Percentiles rank a stretch among this genome's conserved stretches.
phyloP scores from a whole-genome alignment of 768 basidiomycete species.

The Megacollybia marginata region DNA sequence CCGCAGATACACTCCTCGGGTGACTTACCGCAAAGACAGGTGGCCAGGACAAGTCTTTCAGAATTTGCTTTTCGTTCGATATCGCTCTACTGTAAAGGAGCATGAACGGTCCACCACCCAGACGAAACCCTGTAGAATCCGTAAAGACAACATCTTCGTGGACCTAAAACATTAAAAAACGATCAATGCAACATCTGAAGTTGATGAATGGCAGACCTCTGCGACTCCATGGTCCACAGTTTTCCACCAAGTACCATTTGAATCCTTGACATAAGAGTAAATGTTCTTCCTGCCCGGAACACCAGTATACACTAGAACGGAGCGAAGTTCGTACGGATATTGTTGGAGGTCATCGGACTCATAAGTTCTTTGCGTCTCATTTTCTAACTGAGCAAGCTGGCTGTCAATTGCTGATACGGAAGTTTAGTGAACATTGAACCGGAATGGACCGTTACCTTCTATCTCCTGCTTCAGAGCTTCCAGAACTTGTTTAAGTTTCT shows the following conservation, averaged over 20 bases:
- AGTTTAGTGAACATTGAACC: neutral
- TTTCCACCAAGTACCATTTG: conserved; percentile 71
- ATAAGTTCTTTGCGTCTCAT: conserved; percentile 34
- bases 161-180: conserved; percentile 37
- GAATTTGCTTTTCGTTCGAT: conserved; percentile 1
- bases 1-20: neutral
- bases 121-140: conserved; percentile 65
- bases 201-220: conserved; percentile 34
- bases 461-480: conserved; percentile 44
- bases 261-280: conserved; percentile 68
- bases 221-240: conserved; percentile 63
- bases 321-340: conserved; percentile 73
- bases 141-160: conserved; percentile 61
- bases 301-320: conserved; percentile 72
- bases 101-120: conserved; percentile 72
- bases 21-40: neutral
- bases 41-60: neutral
- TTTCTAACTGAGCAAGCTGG: conserved; percentile 36
- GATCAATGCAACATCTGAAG: neutral
- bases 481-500: conserved; percentile 47
- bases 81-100: conserved; percentile 54
- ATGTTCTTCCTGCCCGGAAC: conserved; percentile 70
- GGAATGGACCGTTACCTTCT: conserved; percentile 32
- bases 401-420: conserved; percentile 42
- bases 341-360: conserved; percentile 61